Percentiles rank a stretch among this genome's conserved stretches.
Conservation (phyloP, 176 grass and related monocot species). For the Phoenix dactylifera region DNA sequence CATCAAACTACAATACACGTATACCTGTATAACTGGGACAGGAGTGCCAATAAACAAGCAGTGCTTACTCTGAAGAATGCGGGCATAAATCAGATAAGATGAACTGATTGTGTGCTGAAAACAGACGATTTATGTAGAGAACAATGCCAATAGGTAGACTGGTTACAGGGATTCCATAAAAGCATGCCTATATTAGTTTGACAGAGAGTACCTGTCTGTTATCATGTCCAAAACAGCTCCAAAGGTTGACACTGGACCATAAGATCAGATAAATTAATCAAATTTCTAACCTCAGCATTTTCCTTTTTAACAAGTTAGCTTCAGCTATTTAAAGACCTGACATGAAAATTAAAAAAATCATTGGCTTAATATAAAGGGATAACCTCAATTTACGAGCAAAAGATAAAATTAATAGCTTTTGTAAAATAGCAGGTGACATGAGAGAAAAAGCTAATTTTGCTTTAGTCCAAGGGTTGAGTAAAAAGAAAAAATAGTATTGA, state of each 20-base stretch:
- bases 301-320: too few relatives aligned
- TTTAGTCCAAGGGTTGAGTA: too few relatives aligned
- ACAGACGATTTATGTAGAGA: not conserved
- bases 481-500: too few relatives aligned
- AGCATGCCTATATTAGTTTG: not conserved
- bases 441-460: too few relatives aligned
- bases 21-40: constrained; percentile 92
- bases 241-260: constrained; percentile 1
- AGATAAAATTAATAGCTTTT: too few relatives aligned
- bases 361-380: too few relatives aligned
- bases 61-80: constrained; percentile 80
- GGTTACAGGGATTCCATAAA: not conserved
- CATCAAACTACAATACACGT: not conserved
- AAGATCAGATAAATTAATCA: not conserved
- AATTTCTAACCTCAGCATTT: not conserved
- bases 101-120: not conserved
- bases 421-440: too few relatives aligned
- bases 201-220: not conserved
- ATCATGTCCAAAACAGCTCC: not conserved
- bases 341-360: too few relatives aligned
- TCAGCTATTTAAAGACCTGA: too few relatives aligned
- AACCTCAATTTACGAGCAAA: too few relatives aligned
- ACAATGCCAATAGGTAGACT: not conserved
- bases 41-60: constrained; percentile 79
- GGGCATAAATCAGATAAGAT: constrained; percentile 14